Base-by-base conservation (phyloP, 176 grass and related monocot species). In the Musa troglodytarum region DNA sequence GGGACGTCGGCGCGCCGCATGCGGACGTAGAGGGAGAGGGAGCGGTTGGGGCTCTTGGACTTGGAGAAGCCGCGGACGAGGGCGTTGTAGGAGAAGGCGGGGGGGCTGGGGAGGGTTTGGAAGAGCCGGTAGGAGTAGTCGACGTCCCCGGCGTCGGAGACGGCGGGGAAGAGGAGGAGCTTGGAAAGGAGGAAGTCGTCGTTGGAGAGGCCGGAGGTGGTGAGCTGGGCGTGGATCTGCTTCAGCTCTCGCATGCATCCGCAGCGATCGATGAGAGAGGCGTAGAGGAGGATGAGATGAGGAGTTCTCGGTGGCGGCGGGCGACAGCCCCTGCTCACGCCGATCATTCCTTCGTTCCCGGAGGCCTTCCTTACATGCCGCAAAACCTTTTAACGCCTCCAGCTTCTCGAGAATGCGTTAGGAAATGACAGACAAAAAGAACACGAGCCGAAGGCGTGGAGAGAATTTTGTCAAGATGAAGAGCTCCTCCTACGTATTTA, bases 131-230 rank as follows among this genome's bases (percentile, higher is more conserved):
- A 70, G 53, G 83, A 63, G 74, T 81, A 87, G 34, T 89, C 83
- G 34, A 82, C 65, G 66, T 87, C 50, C 16, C 86, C 84, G 22
- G 74, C 78, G 84, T 87, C 84, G 69, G 80, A 58, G 1, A 24
- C 71, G 69, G 23, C 73, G n/a, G 1, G 75, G 74, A 28, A 92
- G 75, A 56, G 77, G 79, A 63, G 86, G 81, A 52, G 76, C 72
- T 82, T 86, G 81, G 74, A 92, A 73, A 14, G 64, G 8, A 65
- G 49, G 28, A 28, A 72, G 20, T 65, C 49, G 65, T 79, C 65
- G 25, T 5, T 21, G 77, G 65, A 70, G 77, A 79, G 25, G 65
- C 65, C 77, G 12, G 14, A 24, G 64, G 23, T 52, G 8, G 76
- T 69, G 22, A 70, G 9, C 15, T 79, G 77, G 77, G 65, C 77